Conservation (phyloP, 2,329 filamentous ascomycete species). For the Venturia asperata region DNA sequence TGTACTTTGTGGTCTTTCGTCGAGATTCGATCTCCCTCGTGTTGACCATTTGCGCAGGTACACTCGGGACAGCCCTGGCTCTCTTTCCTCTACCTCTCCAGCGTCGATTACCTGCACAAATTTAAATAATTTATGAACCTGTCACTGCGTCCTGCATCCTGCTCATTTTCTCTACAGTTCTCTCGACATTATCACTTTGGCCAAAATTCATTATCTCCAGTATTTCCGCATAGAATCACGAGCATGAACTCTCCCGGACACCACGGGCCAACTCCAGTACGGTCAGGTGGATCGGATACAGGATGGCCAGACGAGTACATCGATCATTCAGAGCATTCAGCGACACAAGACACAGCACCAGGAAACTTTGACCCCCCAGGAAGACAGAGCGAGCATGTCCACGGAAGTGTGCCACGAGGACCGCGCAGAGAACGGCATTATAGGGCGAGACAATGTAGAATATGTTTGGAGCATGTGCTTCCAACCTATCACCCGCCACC, state of each 20-base stretch:
- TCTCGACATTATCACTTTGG: background rate
- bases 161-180: no score
- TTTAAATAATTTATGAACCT: background rate
- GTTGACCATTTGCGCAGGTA: background rate
- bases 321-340: constrained; percentile 4
- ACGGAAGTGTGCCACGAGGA: constrained; percentile 13
- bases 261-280: background rate
- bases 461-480: constrained; percentile 70
- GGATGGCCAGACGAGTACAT: constrained; percentile 1
- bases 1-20: no score
- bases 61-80: background rate
- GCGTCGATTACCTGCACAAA: background rate
- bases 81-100: background rate
- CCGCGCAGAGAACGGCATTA: constrained; percentile 46
- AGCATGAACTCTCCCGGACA: background rate
- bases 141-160: background rate
- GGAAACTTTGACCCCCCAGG: background rate
- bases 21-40: background rate
- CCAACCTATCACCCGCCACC: constrained; percentile 53
- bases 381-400: background rate
- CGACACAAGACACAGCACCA: constrained; percentile 8
- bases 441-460: constrained; percentile 71
- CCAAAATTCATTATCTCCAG: background rate
- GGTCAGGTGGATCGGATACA: background rate
- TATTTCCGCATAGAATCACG: background rate